phyloP scores from a whole-genome alignment of 257 asterid genomes.

The Solanum tacnaense region DNA sequence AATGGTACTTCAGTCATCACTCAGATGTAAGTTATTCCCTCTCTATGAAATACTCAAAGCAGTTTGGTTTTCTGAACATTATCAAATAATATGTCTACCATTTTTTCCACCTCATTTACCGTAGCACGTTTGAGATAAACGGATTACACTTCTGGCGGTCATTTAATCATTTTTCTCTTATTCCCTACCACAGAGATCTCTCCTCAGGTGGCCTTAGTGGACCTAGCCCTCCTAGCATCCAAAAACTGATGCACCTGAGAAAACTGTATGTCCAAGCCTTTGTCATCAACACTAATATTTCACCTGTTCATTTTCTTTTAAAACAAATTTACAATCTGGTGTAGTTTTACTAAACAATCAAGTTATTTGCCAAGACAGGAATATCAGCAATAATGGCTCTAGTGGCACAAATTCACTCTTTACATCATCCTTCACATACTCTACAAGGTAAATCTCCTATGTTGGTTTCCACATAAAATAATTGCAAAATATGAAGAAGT shows the following conservation, averaged over 20 bases:
- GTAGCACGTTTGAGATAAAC: background rate
- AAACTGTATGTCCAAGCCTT: conserved; percentile 33
- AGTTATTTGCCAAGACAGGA: conserved; percentile 27
- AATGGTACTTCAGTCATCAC: conserved; percentile 28
- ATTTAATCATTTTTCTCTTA: background rate
- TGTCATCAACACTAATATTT: background rate
- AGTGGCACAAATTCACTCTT: conserved; percentile 33
- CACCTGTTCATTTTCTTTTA: background rate
- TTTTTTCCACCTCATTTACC: background rate
- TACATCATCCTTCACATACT: conserved; percentile 27
- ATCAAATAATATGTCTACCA: background rate
- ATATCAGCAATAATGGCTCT: conserved; percentile 44
- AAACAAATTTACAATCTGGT: background rate
- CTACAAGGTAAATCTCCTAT: conserved; percentile 27
- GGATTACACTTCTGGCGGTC: background rate
- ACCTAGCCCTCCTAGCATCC: conserved; percentile 44
- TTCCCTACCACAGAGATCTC: conserved; percentile 31
- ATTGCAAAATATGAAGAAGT: background rate
- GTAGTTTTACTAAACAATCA: background rate
- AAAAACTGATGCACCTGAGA: conserved; percentile 40
- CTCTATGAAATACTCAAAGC: background rate
- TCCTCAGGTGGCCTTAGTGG: conserved; percentile 33
- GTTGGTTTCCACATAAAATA: background rate
- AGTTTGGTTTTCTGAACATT: background rate
- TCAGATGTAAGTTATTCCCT: conserved; percentile 36